phyloP scores from a whole-genome alignment of 257 asterid species.

The Gynochthodes officinalis region DNA sequence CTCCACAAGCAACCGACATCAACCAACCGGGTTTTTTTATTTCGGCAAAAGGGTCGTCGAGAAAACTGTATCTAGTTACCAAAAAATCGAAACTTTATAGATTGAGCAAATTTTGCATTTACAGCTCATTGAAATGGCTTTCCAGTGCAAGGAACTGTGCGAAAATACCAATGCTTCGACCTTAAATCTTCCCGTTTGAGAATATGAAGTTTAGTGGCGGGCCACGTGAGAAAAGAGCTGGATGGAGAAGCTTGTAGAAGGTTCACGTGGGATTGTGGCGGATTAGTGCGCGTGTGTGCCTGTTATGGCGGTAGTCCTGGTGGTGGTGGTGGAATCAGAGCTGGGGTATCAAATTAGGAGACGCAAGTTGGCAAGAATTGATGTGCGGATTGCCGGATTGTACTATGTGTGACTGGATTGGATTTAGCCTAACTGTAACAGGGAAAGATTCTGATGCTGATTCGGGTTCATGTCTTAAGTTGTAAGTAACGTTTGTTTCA shows the following conservation, averaged over 20 bases:
- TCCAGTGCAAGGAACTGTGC: neutral
- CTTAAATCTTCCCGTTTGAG: neutral
- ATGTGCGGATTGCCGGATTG: neutral
- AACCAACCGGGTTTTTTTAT: neutral
- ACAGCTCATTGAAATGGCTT: neutral
- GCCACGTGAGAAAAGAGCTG: constrained; percentile 5
- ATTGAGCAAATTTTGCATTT: constrained; percentile 26
- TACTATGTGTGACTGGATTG: neutral
- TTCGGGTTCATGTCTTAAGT: constrained; percentile 15
- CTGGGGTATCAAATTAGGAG: neutral
- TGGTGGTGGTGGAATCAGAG: neutral
- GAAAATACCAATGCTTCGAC: neutral
- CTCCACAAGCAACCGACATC: constrained; percentile 76
- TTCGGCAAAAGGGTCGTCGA: constrained; percentile 6
- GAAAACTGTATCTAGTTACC: neutral
- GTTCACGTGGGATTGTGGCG: neutral
- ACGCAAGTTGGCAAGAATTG: neutral
- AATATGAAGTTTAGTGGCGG: neutral
- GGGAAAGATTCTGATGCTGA: neutral
- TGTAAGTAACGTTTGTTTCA: constrained; percentile 5
- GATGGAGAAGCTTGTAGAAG: neutral
- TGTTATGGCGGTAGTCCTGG: neutral
- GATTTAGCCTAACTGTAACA: neutral
- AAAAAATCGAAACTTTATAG: neutral
- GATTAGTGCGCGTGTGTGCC: neutral